phyloP scores from a whole-genome alignment of 2,329 filamentous ascomycete species.

The Chlorencoelia australis region DNA sequence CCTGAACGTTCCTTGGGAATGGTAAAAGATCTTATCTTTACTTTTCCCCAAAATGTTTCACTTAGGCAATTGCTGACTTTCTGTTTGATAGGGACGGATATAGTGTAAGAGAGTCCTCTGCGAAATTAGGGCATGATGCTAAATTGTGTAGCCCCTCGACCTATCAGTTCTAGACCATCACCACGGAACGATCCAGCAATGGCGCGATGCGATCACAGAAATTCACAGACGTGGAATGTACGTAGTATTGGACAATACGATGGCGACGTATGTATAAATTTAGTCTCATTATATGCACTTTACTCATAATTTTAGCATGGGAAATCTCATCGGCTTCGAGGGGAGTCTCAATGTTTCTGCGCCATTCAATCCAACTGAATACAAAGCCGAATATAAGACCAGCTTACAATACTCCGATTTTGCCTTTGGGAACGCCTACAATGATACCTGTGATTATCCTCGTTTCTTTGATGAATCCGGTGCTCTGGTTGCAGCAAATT shows the following conservation, averaged over 20 bases:
- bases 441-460: not conserved
- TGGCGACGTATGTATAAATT: slow-evolving; percentile 34
- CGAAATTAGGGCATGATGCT: too few relatives aligned
- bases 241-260: slow-evolving; percentile 48
- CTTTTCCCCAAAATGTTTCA: too few relatives aligned
- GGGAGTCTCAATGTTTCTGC: slow-evolving; percentile 48
- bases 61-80: too few relatives aligned
- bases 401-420: not conserved
- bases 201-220: slow-evolving; percentile 45
- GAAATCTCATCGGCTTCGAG: slow-evolving; percentile 51
- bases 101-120: too few relatives aligned
- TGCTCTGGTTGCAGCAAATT: not conserved
- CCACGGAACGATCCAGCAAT: slow-evolving; percentile 46
- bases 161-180: slow-evolving; percentile 53
- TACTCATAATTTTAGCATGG: slow-evolving; percentile 39
- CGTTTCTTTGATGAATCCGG: not conserved
- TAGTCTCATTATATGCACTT: not conserved
- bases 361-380: slow-evolving; percentile 32
- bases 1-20: slow-evolving; percentile 56
- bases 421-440: not conserved
- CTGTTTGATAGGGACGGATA: slow-evolving; percentile 51
- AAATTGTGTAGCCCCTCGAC: slow-evolving; percentile 45
- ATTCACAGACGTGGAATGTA: slow-evolving; percentile 54
- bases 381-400: not conserved
- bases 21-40: too few relatives aligned